phyloP scores from a whole-genome alignment of 2,329 filamentous ascomycete species.

The Cladophialophora yegresii region DNA sequence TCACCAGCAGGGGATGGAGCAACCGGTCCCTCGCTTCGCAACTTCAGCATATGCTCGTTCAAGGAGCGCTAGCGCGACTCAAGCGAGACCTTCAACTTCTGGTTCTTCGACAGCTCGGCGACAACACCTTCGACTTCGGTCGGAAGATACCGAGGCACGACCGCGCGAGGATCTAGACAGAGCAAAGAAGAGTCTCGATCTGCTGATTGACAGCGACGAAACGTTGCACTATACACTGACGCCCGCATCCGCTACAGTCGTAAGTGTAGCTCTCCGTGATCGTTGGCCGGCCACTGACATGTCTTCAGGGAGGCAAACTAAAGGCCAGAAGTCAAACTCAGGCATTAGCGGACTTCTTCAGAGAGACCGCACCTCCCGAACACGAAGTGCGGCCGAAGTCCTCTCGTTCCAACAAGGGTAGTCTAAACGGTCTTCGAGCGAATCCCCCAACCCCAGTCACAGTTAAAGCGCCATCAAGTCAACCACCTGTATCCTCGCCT shows the following conservation, averaged over 20 bases:
- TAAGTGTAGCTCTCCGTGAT: slow-evolving; percentile 46
- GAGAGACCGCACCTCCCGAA: slow-evolving; percentile 42
- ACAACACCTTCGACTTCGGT: slow-evolving; percentile 34
- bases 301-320: slow-evolving; percentile 37
- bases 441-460: slow-evolving; percentile 24
- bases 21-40: slow-evolving; percentile 17
- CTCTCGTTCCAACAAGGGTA: slow-evolving; percentile 29
- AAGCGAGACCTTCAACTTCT: slow-evolving; percentile 27
- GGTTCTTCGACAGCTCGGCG: slow-evolving; percentile 27
- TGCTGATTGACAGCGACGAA: slow-evolving; percentile 77
- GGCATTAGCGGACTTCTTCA: slow-evolving; percentile 45
- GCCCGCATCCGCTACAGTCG: slow-evolving; percentile 75
- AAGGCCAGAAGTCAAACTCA: slow-evolving; percentile 38
- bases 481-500: slow-evolving; percentile 20
- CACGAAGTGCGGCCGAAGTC: slow-evolving; percentile 27
- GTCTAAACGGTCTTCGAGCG: slow-evolving; percentile 34
- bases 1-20: slow-evolving; percentile 7
- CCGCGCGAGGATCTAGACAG: slow-evolving; percentile 44
- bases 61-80: slow-evolving; percentile 27
- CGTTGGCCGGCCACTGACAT: slow-evolving; percentile 12
- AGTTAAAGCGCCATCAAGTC: slow-evolving; percentile 11
- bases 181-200: slow-evolving; percentile 70
- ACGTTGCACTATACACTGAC: slow-evolving; percentile 82
- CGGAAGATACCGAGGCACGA: slow-evolving; percentile 27
- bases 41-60: slow-evolving; percentile 26